A percentile compares a stretch with the other conserved stretches of the same genome.
phyloP scores from a whole-genome alignment of 2,329 filamentous ascomycete genomes.

The Cladophialophora exuberans region DNA sequence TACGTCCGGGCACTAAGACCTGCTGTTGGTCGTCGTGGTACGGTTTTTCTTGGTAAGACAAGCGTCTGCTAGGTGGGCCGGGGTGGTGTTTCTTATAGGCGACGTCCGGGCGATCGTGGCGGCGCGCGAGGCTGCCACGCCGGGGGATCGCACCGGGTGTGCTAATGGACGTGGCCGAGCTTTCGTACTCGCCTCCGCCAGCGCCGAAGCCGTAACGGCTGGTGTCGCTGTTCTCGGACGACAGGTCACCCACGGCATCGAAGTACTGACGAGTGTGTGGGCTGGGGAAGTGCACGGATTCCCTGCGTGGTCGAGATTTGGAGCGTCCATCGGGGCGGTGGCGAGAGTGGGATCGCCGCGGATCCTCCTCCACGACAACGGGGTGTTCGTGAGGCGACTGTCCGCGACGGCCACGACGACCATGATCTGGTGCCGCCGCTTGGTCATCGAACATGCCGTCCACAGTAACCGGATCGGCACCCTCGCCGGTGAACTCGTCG shows the following conservation, averaged over 20 bases:
- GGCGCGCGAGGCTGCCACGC: slow-evolving; percentile 24
- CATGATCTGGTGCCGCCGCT: no score
- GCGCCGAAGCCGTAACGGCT: slow-evolving; percentile 25
- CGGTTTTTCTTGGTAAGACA: slow-evolving; percentile 21
- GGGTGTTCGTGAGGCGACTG: slow-evolving; percentile 26
- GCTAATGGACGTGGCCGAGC: slow-evolving; percentile 25
- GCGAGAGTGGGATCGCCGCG: slow-evolving; percentile 26
- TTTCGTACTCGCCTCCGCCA: slow-evolving; percentile 25
- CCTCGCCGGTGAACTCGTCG: slow-evolving; percentile 10
- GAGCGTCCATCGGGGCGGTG: slow-evolving; percentile 15
- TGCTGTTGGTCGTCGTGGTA: slow-evolving; percentile 22
- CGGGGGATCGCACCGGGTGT: slow-evolving; percentile 24
- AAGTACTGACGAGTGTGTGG: slow-evolving; percentile 24
- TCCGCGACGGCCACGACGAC: slow-evolving; percentile 22
- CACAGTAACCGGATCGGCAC: slow-evolving; percentile 13
- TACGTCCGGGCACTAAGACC: slow-evolving; percentile 9
- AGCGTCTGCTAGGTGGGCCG: slow-evolving; percentile 15
- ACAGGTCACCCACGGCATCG: slow-evolving; percentile 16
- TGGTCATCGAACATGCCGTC: slow-evolving; percentile 15
- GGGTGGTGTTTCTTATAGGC: slow-evolving; percentile 27
- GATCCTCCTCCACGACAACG: slow-evolving; percentile 15
- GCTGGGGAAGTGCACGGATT: slow-evolving; percentile 26
- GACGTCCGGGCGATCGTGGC: slow-evolving; percentile 13
- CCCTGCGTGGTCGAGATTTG: slow-evolving; percentile 21
- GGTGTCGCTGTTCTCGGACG: slow-evolving; percentile 25